Evolutionary conservation across 257 asterid genomes (phyloP).

Genomic region (Gentiana straminea): DNA sequence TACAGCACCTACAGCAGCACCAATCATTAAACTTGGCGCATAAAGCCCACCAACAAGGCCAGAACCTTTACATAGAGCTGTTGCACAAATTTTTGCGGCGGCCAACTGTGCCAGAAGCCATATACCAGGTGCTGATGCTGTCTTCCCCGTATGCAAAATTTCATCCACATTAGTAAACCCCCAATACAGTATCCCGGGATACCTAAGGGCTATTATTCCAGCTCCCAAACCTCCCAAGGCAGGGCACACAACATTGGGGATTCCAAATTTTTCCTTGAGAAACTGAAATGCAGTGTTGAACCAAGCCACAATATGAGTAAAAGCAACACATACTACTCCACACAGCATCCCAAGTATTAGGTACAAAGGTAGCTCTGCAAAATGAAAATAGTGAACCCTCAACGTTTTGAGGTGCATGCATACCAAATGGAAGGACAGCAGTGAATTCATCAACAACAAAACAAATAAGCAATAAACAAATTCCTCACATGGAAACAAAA

Average conservation of each 20-base stretch:
- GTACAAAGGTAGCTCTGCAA: constrained; percentile 90
- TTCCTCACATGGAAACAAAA: background rate
- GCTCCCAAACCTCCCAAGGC: constrained; percentile 99
- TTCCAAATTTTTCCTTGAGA: constrained; percentile 56
- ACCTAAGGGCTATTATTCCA: constrained; percentile 87
- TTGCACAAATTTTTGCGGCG: constrained; percentile 91
- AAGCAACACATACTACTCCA: constrained; percentile 91
- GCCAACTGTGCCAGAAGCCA: constrained; percentile 85
- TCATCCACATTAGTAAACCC: constrained; percentile 98
- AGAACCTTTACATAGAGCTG: constrained; percentile 91
- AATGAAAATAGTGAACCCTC: constrained; percentile 12
- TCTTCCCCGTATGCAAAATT: constrained; percentile 91
- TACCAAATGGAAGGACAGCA: background rate
- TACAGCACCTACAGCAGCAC: constrained; percentile 98
- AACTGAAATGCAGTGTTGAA: constrained; percentile 54
- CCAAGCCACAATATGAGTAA: constrained; percentile 73
- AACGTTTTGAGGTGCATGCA: constrained; percentile 18
- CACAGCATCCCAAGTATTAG: constrained; percentile 94
- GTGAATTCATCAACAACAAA: constrained; percentile 1
- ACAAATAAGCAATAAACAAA: background rate
- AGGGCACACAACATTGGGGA: constrained; percentile 86
- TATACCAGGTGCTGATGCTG: constrained; percentile 98
- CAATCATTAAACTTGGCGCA: constrained; percentile 99
- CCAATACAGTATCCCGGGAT: constrained; percentile 96
- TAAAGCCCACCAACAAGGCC: constrained; percentile 95